Evolutionary conservation across 1,139 yeast genomes (phyloP), one percentile per base, ranked within the genome.

Genomic region (Yamadazyma pseudoaaseri): DNA sequence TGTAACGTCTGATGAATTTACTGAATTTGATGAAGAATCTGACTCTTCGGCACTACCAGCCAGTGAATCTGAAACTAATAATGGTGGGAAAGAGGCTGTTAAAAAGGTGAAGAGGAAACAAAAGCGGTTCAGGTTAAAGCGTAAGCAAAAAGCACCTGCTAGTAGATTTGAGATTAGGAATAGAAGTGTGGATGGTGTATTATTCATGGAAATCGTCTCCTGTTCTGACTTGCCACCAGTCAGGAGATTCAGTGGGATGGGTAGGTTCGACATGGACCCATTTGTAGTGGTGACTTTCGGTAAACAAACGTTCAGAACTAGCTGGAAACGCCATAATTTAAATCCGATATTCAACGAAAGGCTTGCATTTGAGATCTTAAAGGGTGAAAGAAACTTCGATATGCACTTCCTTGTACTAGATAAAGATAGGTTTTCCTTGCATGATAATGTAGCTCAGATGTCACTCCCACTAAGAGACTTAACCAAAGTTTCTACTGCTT

Each of bases 261-360:
- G 92, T 0, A 34, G 49, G 17, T 92, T 83, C 51, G 96, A 89
- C 55, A 86, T 92, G 95, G 98, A 92, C 52, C 97, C 98, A 0
- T 92, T 90, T 60, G 95, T 90, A 5, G 92, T 90, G 12, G 81
- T 86, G 1, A 81, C 96, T 0, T 87, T 90, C 56, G 97, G 97
- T 9, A 83, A 86, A 51, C 83, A 84, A 43, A 87, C 94, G 0
- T 90, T 79, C 56, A 75, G 95, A 45, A 89, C 97, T 0, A 82
- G 92, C 16, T 84, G 89, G 80, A 76, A 81, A 47, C 76, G 87
- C 18, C 97, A 90, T 52, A 83, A 86, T 1, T 59, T 87, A 34
- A 83, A 82, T 38, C 98, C 98, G 0, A 72, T 81, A 1, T 92
- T 80, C 56, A 81, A 86, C 52, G 96, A 90, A 57, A 64, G 84